Percentiles rank a stretch among this genome's conserved stretches.
These are phyloP conservation scores for Rosa hybrid DNA, from an alignment of 331 rosid genomes.

Conservation along the genomic window DNA sequence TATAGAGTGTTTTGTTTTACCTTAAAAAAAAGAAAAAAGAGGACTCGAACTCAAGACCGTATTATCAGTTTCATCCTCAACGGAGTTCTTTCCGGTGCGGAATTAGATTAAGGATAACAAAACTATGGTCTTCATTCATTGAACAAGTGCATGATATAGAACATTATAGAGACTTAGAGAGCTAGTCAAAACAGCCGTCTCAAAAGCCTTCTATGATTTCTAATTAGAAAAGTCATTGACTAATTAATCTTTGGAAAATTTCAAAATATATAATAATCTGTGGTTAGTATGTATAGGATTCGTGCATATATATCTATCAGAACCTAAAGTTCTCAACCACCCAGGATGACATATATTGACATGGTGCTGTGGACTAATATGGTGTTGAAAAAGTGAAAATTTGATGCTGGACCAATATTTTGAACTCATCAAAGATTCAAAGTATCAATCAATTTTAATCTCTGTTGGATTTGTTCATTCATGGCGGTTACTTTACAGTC, in stretches of 20 bases:
- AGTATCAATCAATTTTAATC: background rate
- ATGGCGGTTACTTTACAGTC: conserved; percentile 9
- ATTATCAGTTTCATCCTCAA: background rate
- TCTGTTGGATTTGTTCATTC: background rate
- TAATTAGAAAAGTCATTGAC: conserved; percentile 22
- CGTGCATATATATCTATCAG: background rate
- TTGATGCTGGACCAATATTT: conserved; percentile 10
- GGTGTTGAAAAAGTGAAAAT: conserved; percentile 16
- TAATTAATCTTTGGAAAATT: background rate
- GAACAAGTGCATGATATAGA: background rate
- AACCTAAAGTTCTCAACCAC: background rate
- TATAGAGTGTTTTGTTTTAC: too few relatives aligned
- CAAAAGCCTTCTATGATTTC: conserved; percentile 9
- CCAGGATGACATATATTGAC: background rate
- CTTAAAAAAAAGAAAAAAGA: too few relatives aligned
- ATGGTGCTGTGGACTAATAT: background rate
- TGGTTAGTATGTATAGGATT: background rate
- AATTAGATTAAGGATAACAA: background rate
- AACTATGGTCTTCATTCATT: background rate
- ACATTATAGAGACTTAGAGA: background rate
- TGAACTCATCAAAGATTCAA: background rate
- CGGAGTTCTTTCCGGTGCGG: too few relatives aligned
- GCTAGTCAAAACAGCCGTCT: conserved; percentile 57
- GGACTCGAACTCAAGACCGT: too few relatives aligned
- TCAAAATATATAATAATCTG: too few relatives aligned